Conservation (phyloP, 2,329 filamentous ascomycete genomes). For the Sporothrix pseudoabietina region DNA sequence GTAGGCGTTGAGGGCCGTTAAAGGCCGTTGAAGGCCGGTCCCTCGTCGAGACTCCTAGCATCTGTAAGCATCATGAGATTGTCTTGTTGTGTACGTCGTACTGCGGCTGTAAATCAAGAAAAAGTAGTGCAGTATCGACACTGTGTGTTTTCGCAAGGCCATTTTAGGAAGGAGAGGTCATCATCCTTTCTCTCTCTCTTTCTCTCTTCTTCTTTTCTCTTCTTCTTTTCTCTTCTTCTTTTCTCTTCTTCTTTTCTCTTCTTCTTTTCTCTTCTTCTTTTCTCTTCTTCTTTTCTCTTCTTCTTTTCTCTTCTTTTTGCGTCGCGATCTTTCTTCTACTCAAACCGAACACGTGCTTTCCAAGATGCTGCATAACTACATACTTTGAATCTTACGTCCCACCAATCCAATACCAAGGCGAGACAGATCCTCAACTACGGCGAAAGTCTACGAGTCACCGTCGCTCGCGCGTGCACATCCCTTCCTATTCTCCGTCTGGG, state of each 20-base stretch:
- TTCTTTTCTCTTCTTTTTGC: not conserved
- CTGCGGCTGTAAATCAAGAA: not conserved
- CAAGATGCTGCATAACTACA: not conserved
- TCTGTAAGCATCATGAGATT: not conserved
- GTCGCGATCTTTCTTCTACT: not conserved
- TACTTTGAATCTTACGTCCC: not conserved
- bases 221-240: no score
- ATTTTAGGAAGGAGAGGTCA: not conserved
- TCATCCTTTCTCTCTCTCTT: not conserved
- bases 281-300: not conserved
- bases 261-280: not conserved
- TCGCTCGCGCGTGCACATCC: not conserved
- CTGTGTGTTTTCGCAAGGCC: not conserved
- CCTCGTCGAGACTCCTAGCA: not conserved
- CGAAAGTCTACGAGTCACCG: not conserved
- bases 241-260: no score
- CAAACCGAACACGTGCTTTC: not conserved
- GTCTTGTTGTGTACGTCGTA: no score
- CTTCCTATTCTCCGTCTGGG: not conserved
- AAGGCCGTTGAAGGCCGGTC: not conserved
- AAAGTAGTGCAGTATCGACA: not conserved
- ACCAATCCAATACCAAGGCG: not conserved
- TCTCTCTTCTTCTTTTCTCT: not conserved
- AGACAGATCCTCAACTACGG: not conserved
- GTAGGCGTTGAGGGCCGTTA: no score